Evolutionary conservation across 2,329 filamentous ascomycete species (phyloP), one percentile per base, ranked within the genome.

Genomic region (Neopestalotiopsis sp.): DNA sequence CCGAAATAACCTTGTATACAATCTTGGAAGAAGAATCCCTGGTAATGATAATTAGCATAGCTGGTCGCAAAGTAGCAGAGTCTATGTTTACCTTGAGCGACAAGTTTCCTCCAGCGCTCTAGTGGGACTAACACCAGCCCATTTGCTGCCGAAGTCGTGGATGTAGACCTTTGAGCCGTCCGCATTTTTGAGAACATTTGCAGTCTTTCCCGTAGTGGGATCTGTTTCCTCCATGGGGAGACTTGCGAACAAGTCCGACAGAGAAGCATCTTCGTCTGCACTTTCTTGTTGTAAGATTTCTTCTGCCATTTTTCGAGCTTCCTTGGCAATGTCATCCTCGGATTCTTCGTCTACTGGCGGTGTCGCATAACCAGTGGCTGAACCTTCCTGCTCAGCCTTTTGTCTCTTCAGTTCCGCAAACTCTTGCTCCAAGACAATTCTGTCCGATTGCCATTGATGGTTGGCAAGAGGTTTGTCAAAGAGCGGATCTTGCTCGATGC

Each of bases 31-130:
- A 86, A 1, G 91, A 83, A 76, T 97, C 94, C 80, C 94, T 92
- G 71, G 5, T 38, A 30, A 68, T 74, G 67, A 24, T 70, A 45
- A 34, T 24, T n/a, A 20, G 45, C 30, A 9, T 40, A 9, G 13
- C 10, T 30, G 13, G 5, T 28, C 24, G 17, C 6, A 6, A 30
- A 59, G 6, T 28, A 12, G 5, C 34, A 12, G 40, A 34, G 20
- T 3, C 30, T 4, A 12, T 38, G 9, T 65, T 69, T 79, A 92
- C 91, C 91, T 91, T 71, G 94, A 89, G 74, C 92, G 91, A 78
- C 95, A 97, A n/a, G 93, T 89, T 79, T 98, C 95, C 78, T 98
- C 94, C 13, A 98, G 82, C 34, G 93, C 86, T 72, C 92, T 88
- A 71, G 90, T 88, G 17, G 95, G 95, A 73, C 84, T 92, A 38